Evolutionary conservation across 352 stramenopile species (phyloP), one percentile per base, ranked within the genome.

Genomic region (Pythium rishiriense): DNA sequence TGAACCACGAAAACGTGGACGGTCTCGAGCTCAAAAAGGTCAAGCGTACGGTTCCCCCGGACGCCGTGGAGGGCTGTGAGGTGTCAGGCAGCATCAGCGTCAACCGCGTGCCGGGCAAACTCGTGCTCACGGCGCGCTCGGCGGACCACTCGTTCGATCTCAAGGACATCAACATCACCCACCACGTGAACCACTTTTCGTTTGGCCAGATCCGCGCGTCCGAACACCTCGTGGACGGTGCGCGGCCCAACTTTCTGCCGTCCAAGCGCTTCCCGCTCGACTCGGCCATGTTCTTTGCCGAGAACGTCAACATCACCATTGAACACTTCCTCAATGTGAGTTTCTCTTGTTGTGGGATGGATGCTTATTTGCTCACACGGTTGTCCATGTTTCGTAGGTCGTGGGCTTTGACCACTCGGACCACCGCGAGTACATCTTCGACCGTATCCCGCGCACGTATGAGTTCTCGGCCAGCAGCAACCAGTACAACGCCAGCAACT

Each of bases 321-420:
- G 71, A 91, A 49, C 86, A 95, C 58, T 95, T 88, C 53, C 57
- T 93, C 39, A 95, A 93, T 43, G 84, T 93, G 70, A 60, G 93
- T 81, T 12, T 43, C 12, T 33, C 15, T 48, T 83, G 8, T 58
- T 71, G 19, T 95, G 87, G 56, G 67, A 69, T 53, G 9, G 19
- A 43, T 5, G 19, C 2, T 17, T 43, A 21, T n/a, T n/a, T 43
- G 1, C n/a, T n/a, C n/a, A n/a, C n/a, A n/a, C n/a, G n/a, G n/a
- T 22, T 21, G 45, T 19, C 12, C 0, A 50, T 56, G 37, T 21
- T 4, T 50, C 33, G 26, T 59, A 93, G 84, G 81, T 93, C 45
- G 83, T 93, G 9, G 82, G 82, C 25, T 89, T 91, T 67, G 82
- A 93, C 56, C 81, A 88, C 48, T 78, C 82, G 39, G 77, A 87